These are phyloP conservation scores for Melastoma candidum DNA, from an alignment of 441 rosid genomes.

Conservation along the genomic window DNA sequence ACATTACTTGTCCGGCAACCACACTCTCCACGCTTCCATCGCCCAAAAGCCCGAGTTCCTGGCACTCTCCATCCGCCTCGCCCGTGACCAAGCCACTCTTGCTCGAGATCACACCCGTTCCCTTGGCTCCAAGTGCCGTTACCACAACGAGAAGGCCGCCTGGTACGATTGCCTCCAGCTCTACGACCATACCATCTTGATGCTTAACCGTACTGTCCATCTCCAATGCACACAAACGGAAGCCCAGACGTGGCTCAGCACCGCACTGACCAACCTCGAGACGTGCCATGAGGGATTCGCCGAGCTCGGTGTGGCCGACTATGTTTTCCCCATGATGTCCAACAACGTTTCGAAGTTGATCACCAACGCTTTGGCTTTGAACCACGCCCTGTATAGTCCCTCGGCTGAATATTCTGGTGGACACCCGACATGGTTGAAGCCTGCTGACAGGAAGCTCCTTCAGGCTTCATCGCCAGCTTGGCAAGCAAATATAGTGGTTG, in stretches of 20 bases:
- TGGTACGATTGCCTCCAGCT: constrained; percentile 48
- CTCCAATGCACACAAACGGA: constrained; percentile 33
- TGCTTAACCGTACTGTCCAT: constrained; percentile 33
- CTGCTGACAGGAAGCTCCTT: constrained; percentile 47
- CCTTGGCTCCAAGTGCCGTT: constrained; percentile 38
- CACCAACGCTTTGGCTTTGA: constrained; percentile 44
- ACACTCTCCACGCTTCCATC: constrained; percentile 23
- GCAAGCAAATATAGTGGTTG: constrained; percentile 37
- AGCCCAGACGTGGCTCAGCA: constrained; percentile 56
- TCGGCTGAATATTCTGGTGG: constrained; percentile 25
- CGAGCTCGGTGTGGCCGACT: constrained; percentile 39
- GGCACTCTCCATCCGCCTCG: constrained; percentile 29
- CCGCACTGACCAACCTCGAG: constrained; percentile 52
- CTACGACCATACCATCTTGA: constrained; percentile 32
- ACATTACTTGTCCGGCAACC: constrained; percentile 29
- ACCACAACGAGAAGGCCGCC: constrained; percentile 38
- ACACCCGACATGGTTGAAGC: constrained; percentile 50
- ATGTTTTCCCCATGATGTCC: constrained; percentile 38
- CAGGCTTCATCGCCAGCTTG: constrained; percentile 30
- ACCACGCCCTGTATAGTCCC: constrained; percentile 26
- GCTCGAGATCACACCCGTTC: constrained; percentile 25
- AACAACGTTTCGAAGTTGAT: constrained; percentile 47
- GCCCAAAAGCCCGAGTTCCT: constrained; percentile 35
- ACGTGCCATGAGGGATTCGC: constrained; percentile 41
- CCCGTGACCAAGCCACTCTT: constrained; percentile 29